Conservation (phyloP, 75 land plant species). For the Gnetum montanum region DNA sequence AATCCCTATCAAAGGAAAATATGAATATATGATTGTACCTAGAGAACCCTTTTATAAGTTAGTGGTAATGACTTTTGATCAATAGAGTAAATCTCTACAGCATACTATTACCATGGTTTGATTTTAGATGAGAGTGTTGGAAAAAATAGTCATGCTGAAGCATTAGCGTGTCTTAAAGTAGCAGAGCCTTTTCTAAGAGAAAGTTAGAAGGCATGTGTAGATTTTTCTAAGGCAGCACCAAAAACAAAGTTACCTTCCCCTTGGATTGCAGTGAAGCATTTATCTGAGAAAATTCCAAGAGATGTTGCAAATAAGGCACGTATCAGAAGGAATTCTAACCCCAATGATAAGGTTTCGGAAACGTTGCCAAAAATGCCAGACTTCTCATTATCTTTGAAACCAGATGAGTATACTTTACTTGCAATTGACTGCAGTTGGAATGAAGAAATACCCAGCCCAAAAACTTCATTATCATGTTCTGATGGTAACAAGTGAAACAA, state of each 20-base stretch:
- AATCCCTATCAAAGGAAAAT: too few relatives aligned
- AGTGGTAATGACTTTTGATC: too few relatives aligned
- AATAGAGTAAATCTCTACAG: too few relatives aligned
- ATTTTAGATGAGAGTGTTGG: constrained; percentile 72
- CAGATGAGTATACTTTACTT: constrained; percentile 71
- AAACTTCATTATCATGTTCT: too few relatives aligned
- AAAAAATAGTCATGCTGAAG: constrained; percentile 45
- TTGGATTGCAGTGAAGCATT: constrained; percentile 88
- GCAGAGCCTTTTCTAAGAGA: constrained; percentile 60
- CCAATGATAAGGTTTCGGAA: constrained; percentile 42
- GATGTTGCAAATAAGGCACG: constrained; percentile 69
- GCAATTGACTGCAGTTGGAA: constrained; percentile 53
- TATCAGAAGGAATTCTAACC: constrained; percentile 50
- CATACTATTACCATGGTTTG: constrained; percentile 83
- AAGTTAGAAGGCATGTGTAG: constrained; percentile 51
- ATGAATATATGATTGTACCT: too few relatives aligned
- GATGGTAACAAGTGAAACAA: too few relatives aligned
- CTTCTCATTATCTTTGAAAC: constrained; percentile 71
- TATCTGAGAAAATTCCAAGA: constrained; percentile 79
- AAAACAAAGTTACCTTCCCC: constrained; percentile 71
- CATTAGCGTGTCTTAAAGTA: constrained; percentile 55
- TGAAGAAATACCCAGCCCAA: too few relatives aligned
- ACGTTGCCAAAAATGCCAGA: constrained; percentile 70
- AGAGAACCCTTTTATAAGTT: too few relatives aligned
- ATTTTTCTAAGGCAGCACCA: constrained; percentile 49